Percentiles rank a stretch among this genome's conserved stretches.
Conservation (phyloP, 805 yeast genomes). For the Myxozyma lipomycoides region DNA sequence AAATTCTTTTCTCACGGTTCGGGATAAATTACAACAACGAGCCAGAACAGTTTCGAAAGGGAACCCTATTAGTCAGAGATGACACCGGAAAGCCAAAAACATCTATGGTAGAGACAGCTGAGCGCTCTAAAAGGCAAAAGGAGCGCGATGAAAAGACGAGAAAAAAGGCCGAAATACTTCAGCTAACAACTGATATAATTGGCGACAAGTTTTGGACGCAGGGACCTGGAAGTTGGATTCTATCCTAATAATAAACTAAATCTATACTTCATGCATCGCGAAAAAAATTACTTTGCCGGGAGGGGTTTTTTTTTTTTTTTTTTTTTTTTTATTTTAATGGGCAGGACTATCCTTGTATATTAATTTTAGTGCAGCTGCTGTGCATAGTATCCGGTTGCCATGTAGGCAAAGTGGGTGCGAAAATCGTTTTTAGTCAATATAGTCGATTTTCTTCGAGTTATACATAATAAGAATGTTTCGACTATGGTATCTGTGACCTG, state of each 20-base stretch:
- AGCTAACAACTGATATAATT: conserved; percentile 58
- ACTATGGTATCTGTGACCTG: too few relatives aligned
- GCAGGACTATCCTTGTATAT: too few relatives aligned
- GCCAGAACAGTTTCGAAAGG: conserved; percentile 82
- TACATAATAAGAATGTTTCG: too few relatives aligned
- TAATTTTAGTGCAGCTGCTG: too few relatives aligned
- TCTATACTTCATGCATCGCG: too few relatives aligned
- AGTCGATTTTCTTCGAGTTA: too few relatives aligned
- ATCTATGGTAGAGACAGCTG: conserved; percentile 8
- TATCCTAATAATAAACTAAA: neutral
- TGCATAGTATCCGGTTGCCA: too few relatives aligned
- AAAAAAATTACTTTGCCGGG: too few relatives aligned
- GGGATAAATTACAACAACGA: conserved; percentile 89
- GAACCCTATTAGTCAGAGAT: conserved; percentile 60
- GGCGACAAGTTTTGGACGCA: conserved; percentile 58
- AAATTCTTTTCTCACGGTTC: conserved; percentile 70
- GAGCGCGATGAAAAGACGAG: conserved; percentile 49
- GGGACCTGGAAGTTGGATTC: neutral
- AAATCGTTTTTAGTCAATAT: too few relatives aligned
- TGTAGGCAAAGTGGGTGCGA: too few relatives aligned
- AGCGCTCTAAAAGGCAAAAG: conserved; percentile 44
- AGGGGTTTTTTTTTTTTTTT: too few relatives aligned
- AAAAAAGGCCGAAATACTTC: conserved; percentile 45
- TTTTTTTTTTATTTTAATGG: too few relatives aligned
- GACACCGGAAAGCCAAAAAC: conserved; percentile 3